These are phyloP conservation scores for Arthrinium puccinioides DNA, from an alignment of 2,329 filamentous ascomycete species.

Conservation along the genomic window DNA sequence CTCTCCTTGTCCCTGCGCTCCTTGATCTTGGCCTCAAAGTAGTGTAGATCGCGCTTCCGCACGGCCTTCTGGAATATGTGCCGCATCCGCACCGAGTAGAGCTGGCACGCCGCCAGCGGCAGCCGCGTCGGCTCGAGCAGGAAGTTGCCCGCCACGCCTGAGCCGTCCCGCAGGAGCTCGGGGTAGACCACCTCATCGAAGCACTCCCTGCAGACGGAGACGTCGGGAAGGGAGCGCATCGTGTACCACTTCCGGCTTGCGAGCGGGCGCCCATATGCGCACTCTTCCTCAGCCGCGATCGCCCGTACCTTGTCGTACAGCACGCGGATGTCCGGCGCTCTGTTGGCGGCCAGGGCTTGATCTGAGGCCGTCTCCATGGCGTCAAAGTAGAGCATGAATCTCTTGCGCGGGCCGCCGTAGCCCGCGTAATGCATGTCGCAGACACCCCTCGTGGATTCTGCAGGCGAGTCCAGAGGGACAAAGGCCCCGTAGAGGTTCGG, in stretches of 20 bases:
- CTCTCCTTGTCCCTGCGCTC: conserved; percentile 55
- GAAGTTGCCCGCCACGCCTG: conserved; percentile 42
- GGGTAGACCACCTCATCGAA: conserved; percentile 76
- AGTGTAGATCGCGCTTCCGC: conserved; percentile 56
- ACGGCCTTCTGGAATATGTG: conserved; percentile 63
- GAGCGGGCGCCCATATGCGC: conserved; percentile 55
- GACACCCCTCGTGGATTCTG: conserved; percentile 38
- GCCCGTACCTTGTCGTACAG: conserved; percentile 59
- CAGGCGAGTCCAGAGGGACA: conserved; percentile 38
- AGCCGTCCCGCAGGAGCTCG: conserved; percentile 41
- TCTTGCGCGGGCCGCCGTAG: conserved; percentile 27
- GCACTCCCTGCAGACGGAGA: conserved; percentile 83
- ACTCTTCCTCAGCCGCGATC: conserved; percentile 53
- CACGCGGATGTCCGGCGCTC: conserved; percentile 47
- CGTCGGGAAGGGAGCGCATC: conserved; percentile 66
- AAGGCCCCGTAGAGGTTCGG: conserved; percentile 67
- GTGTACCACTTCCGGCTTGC: conserved; percentile 66
- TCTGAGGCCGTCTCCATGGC: conserved; percentile 51
- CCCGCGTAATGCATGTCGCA: conserved; percentile 62
- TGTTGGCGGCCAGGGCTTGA: conserved; percentile 33
- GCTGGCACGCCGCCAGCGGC: conserved; percentile 57
- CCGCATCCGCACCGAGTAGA: conserved; percentile 77
- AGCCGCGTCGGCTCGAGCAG: conserved; percentile 52
- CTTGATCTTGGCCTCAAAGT: conserved; percentile 49
- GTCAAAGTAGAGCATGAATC: conserved; percentile 55